Evolutionary conservation across 2,329 filamentous ascomycete species (phyloP).

Genomic region (Verticillium alfalfae): DNA sequence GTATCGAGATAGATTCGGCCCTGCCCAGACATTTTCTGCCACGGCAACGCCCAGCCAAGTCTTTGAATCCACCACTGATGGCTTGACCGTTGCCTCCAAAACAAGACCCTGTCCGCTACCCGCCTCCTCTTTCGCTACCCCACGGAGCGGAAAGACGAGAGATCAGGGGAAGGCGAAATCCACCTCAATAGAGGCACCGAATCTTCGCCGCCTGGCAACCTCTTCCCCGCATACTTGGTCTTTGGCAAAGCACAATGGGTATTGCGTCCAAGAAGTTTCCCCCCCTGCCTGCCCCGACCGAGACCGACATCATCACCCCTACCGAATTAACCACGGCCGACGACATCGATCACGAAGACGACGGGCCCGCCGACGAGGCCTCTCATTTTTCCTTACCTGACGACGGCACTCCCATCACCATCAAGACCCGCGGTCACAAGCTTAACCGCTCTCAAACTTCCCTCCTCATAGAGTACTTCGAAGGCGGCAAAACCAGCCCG

Average conservation of each 20-base stretch:
- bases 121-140: neutral
- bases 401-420: constrained; percentile 87
- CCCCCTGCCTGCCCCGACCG: constrained; percentile 74
- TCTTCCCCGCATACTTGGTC: neutral
- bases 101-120: neutral
- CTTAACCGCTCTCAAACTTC: constrained; percentile 74
- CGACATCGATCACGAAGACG: constrained; percentile 44
- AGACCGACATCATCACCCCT: constrained; percentile 60
- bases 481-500: constrained; percentile 59
- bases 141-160: neutral
- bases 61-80: neutral
- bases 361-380: constrained; percentile 61
- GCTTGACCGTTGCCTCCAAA: neutral
- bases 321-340: constrained; percentile 53
- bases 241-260: constrained; percentile 37
- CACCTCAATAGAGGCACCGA: neutral
- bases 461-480: constrained; percentile 91
- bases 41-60: neutral
- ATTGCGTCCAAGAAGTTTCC: constrained; percentile 51
- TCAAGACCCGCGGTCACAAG: constrained; percentile 66
- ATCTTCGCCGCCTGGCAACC: neutral
- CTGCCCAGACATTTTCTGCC: neutral
- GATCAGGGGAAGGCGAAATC: neutral
- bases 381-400: constrained; percentile 77
- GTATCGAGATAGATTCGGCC: neutral